Base-by-base conservation (phyloP, 805 yeast genomes). In the Pichia insulana region DNA sequence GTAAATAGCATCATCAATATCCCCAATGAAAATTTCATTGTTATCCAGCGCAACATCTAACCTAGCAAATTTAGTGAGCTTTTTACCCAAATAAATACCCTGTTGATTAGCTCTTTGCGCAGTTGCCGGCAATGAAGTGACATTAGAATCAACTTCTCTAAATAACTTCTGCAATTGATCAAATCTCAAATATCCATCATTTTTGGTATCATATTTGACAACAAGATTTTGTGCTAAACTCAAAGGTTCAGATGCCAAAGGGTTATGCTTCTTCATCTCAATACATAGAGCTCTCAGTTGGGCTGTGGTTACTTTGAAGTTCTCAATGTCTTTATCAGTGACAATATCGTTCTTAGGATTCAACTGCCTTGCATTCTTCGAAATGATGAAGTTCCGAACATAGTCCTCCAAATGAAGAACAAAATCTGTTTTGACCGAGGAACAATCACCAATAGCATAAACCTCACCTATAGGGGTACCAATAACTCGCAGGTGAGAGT, bases 51-150 rank as follows among this genome's bases (percentile, higher is more conserved):
- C 13, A 27, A 73, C 67, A 39, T 80, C 85, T 43, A 80, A 68
- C 50, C 72, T 74, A 53, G 80, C 70, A 53, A 79, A 63, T 52
- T 73, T 80, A 58, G 74, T 73, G 62, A 89, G 79, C 50, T 79
- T 76, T 30, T 70, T 68, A 42, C 89, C 90, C 51, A 89, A 73
- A 65, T 76, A 89, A 42, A 72, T 70, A 59, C 96, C 97, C 65
- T 88, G 85, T 71, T 89, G 97, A 67, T 87, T 79, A 26, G 97
- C 97, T 40, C 88, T 96, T 71, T 89, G 97, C 17, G 97, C 97
- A 48, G 97, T 89, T 53, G 97, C 97, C 33, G 96, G 92, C 53
- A 77, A 87, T 51, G 76, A 81, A 32, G 84, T 84, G 51, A 90
- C 69, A 62, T 74, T 72, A 36, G 73, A 57, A 63, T 84, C 76